Evolutionary conservation across 345 rosid genomes (phyloP).

Genomic region (Punica granatum): DNA sequence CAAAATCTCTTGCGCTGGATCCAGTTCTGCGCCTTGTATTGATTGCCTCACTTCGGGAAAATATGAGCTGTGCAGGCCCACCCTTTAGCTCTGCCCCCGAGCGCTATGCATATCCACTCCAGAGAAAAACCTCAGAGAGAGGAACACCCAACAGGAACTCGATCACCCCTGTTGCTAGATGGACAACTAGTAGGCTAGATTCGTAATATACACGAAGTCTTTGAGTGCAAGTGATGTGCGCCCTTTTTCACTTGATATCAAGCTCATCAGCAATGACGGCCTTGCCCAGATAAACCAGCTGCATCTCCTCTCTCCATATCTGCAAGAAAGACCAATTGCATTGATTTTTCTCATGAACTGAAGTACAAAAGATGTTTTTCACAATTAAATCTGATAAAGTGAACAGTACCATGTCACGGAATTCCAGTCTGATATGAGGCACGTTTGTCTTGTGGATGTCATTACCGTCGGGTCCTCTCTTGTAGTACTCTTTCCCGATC

Average conservation of each 20-base stretch:
- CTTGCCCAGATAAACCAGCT: conserved; percentile 62
- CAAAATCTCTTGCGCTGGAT: background rate
- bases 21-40: background rate
- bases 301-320: conserved; percentile 98
- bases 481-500: conserved; percentile 89
- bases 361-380: background rate
- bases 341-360: background rate
- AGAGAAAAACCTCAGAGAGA: background rate
- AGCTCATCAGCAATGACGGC: conserved; percentile 46
- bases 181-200: background rate
- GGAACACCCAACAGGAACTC: background rate
- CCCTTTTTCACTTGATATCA: conserved; percentile 33
- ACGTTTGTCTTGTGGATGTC: conserved; percentile 90
- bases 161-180: background rate
- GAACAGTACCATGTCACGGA: conserved; percentile 66
- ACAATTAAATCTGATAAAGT: background rate
- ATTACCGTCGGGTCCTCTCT: conserved; percentile 92
- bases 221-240: background rate
- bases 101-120: background rate
- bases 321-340: conserved; percentile 16
- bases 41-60: background rate
- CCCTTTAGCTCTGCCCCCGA: background rate
- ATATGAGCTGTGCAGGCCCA: background rate
- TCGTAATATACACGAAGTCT: background rate
- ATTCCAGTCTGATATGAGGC: conserved; percentile 93